These are phyloP conservation scores for Syzygium jambos DNA, from an alignment of 345 rosid genomes.

Conservation along the genomic window DNA sequence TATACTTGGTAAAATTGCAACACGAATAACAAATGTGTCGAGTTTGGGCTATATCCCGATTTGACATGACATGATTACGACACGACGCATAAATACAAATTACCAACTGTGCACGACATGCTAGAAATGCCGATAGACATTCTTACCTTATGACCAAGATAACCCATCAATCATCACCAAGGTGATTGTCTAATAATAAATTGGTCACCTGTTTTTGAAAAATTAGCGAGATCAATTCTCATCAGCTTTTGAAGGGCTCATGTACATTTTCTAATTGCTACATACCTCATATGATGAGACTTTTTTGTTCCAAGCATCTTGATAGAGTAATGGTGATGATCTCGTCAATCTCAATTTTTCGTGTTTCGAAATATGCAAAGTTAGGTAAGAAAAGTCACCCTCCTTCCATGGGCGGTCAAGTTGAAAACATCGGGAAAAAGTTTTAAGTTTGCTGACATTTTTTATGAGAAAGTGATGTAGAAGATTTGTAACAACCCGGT, in stretches of 20 bases:
- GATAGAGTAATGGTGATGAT: background rate
- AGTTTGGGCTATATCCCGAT: background rate
- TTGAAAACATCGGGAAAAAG: too few species aligned
- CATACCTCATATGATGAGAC: background rate
- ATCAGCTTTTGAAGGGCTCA: background rate
- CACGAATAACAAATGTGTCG: background rate
- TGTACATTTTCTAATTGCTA: background rate
- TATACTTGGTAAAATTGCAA: background rate
- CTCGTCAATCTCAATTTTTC: background rate
- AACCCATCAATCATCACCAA: background rate
- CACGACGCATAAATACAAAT: background rate
- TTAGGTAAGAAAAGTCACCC: too few species aligned
- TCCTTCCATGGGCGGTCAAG: too few species aligned
- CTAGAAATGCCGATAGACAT: background rate
- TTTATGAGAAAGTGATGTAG: too few species aligned
- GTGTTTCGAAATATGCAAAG: background rate
- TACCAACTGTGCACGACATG: background rate
- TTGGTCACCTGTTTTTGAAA: background rate
- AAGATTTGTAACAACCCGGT: too few species aligned
- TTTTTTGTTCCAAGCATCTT: background rate
- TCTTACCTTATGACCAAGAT: background rate
- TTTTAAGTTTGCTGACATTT: too few species aligned
- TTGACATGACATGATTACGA: background rate
- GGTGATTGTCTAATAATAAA: background rate
- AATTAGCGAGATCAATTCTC: background rate